Evolutionary conservation across 139 green algal genomes (phyloP).

Genomic region (Micromonas commoda): DNA sequence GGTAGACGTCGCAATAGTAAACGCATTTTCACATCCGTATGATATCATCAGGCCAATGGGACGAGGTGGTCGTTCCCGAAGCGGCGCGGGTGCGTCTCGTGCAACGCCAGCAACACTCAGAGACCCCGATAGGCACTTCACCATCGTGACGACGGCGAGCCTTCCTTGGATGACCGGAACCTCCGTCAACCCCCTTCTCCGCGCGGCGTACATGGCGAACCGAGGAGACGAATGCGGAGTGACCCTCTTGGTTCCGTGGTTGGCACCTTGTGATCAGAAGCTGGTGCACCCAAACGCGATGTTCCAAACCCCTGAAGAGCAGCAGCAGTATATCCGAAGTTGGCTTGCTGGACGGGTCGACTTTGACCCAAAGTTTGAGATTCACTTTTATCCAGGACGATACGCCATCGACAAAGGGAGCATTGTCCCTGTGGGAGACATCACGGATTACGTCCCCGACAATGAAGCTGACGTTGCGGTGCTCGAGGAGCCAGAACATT

Average conservation of each 20-base stretch:
- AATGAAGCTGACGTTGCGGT: conserved; percentile 91
- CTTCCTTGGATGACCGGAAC: conserved; percentile 99
- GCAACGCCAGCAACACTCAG: background rate
- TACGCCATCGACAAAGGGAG: conserved; percentile 82
- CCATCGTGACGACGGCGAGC: conserved; percentile 93
- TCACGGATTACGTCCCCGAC: conserved; percentile 78
- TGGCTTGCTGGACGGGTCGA: conserved; percentile 85
- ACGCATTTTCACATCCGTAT: too few species aligned
- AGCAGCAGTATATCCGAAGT: conserved; percentile 74
- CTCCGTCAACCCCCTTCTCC: conserved; percentile 92
- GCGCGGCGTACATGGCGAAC: conserved; percentile 83
- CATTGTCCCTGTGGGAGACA: conserved; percentile 95
- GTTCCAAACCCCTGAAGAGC: conserved; percentile 76
- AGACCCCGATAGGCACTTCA: conserved; percentile 49
- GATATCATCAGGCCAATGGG: too few species aligned
- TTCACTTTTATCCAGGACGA: conserved; percentile 72
- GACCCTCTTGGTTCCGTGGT: conserved; percentile 83
- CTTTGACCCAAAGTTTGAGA: conserved; percentile 74
- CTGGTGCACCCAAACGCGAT: conserved; percentile 82
- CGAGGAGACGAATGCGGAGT: conserved; percentile 35
- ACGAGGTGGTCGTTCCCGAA: too few species aligned
- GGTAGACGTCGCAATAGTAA: too few species aligned
- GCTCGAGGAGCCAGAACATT: conserved; percentile 97
- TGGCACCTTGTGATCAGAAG: conserved; percentile 78
- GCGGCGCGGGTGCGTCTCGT: too few species aligned